Evolutionary conservation across 73 alveolate genomes (phyloP).

Genomic region (Tetrahymena malaccensis): DNA sequence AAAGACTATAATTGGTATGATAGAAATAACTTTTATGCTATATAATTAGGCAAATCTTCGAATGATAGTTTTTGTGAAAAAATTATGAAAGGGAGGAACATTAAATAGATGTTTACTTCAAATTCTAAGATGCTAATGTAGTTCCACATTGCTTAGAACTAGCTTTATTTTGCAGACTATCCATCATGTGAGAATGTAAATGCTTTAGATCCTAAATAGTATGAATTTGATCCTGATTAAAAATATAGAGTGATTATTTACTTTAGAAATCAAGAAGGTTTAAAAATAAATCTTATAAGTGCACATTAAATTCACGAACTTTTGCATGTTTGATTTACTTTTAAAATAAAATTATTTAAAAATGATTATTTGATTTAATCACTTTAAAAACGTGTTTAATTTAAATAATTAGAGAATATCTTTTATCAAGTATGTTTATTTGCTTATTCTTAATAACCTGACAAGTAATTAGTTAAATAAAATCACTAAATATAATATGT

Average conservation of each 20-base stretch:
- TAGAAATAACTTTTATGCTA: background rate
- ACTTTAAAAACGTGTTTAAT: background rate
- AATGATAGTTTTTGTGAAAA: background rate
- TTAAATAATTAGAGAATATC: background rate
- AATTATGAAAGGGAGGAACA: background rate
- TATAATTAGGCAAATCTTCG: background rate
- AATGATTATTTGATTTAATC: no score
- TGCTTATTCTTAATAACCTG: no score
- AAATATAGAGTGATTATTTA: background rate
- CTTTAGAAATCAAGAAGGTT: background rate
- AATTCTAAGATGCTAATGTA: background rate
- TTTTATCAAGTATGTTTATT: background rate
- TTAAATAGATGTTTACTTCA: background rate
- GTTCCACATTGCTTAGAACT: background rate
- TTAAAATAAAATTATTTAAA: background rate
- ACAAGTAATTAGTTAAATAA: background rate
- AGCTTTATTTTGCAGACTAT: background rate
- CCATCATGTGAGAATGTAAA: background rate
- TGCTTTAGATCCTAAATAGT: background rate
- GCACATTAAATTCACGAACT: background rate
- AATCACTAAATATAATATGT: background rate
- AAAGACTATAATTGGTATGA: background rate
- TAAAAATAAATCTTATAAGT: background rate
- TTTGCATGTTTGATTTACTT: background rate
- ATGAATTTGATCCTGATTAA: background rate